Evolutionary conservation across 2,329 filamentous ascomycete genomes (phyloP).

Genomic region (Fusarium chaquense): DNA sequence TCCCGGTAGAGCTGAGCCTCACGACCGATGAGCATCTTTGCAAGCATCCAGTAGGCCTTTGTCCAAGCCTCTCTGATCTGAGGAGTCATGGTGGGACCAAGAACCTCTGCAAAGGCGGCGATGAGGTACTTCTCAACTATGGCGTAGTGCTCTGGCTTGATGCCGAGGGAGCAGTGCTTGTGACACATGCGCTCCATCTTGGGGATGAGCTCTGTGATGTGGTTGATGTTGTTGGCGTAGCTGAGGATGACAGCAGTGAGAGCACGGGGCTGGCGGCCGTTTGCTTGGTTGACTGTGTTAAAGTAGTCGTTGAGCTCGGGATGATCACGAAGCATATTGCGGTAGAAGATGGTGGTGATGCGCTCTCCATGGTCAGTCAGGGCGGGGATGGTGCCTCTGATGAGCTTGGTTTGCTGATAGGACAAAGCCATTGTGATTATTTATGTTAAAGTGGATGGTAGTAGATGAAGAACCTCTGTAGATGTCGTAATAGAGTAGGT

Average conservation of each 20-base stretch:
- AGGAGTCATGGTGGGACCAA: conserved; percentile 73
- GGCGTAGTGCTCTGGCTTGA: conserved; percentile 76
- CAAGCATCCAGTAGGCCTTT: conserved; percentile 79
- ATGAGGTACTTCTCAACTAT: conserved; percentile 78
- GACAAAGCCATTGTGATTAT: conserved; percentile 56
- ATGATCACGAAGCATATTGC: conserved; percentile 72
- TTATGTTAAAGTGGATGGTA: background rate
- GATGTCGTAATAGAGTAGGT: background rate
- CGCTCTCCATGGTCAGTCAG: conserved; percentile 74
- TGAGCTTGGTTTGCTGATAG: conserved; percentile 69
- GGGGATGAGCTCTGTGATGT: conserved; percentile 66
- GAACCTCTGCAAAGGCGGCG: conserved; percentile 73
- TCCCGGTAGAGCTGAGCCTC: conserved; percentile 73
- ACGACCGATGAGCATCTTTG: conserved; percentile 76
- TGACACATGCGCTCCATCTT: conserved; percentile 71
- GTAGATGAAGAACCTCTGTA: conserved; percentile 4
- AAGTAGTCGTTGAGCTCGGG: conserved; percentile 77
- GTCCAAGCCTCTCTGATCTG: conserved; percentile 76
- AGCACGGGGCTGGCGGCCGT: conserved; percentile 53
- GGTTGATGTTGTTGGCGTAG: conserved; percentile 78
- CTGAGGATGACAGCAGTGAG: conserved; percentile 67
- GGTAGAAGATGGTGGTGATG: conserved; percentile 80
- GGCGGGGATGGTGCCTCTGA: conserved; percentile 78
- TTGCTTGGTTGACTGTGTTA: conserved; percentile 62
- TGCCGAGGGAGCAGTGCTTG: conserved; percentile 78